A percentile compares a stretch with the other conserved stretches of the same genome.
phyloP scores from a whole-genome alignment of 2,329 filamentous ascomycete species.

The Pseudogymnoascus sp. region DNA sequence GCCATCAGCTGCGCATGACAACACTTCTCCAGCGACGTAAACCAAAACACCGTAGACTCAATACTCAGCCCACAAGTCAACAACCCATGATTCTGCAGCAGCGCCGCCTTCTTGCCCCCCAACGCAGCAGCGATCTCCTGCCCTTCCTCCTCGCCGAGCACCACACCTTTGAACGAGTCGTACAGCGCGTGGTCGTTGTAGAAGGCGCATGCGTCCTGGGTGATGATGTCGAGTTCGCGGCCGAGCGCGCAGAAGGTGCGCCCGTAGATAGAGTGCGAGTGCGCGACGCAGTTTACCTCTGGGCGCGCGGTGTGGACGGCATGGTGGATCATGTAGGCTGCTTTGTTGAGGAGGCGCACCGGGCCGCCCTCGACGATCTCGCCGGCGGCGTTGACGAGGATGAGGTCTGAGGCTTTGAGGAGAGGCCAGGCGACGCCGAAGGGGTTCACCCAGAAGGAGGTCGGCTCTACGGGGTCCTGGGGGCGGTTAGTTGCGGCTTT shows the following conservation, averaged over 20 bases:
- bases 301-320: slow-evolving; percentile 52
- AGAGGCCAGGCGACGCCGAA: slow-evolving; percentile 30
- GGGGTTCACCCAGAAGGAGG: slow-evolving; percentile 30
- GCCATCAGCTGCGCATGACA: slow-evolving; percentile 45
- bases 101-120: slow-evolving; percentile 42
- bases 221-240: slow-evolving; percentile 50
- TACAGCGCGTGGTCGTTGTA: slow-evolving; percentile 37
- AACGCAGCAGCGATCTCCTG: slow-evolving; percentile 40
- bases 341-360: slow-evolving; percentile 25
- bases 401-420: slow-evolving; percentile 59
- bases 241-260: slow-evolving; percentile 57
- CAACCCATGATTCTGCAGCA: slow-evolving; percentile 50
- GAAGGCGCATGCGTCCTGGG: slow-evolving; percentile 50
- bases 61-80: slow-evolving; percentile 44
- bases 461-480: slow-evolving; percentile 30
- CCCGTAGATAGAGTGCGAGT: slow-evolving; percentile 52
- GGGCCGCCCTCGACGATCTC: slow-evolving; percentile 56
- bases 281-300: slow-evolving; percentile 51
- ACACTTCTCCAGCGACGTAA: slow-evolving; percentile 43
- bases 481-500: not conserved
- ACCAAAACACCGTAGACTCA: slow-evolving; percentile 48
- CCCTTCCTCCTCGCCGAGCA: slow-evolving; percentile 46
- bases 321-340: slow-evolving; percentile 53
- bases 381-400: slow-evolving; percentile 55
- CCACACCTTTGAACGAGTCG: slow-evolving; percentile 43